Conservation (phyloP, 306 rosid species). For the Begonia masoniana region DNA sequence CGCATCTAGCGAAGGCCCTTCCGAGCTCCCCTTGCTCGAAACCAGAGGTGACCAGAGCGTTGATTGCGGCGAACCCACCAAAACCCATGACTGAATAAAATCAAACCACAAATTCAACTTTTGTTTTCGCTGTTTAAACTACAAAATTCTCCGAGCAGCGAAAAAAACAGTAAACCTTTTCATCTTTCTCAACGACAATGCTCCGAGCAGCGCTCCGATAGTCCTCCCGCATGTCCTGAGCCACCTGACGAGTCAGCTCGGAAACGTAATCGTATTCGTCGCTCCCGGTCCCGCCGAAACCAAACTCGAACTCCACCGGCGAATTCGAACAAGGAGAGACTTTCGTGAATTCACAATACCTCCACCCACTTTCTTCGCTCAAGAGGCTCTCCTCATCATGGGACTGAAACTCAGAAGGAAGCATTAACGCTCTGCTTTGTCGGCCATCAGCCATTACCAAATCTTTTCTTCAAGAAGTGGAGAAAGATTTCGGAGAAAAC, state of each 20-base stretch:
- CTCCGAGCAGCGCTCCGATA: slow-evolving; percentile 6
- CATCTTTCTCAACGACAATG: slow-evolving; percentile 12
- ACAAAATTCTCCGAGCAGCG: neutral
- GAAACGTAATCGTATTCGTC: slow-evolving; percentile 27
- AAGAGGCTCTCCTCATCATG: slow-evolving; percentile 3
- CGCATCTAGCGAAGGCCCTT: slow-evolving; percentile 28
- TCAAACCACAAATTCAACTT: neutral
- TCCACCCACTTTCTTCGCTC: neutral
- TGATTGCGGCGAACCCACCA: slow-evolving; percentile 20
- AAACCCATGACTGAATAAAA: slow-evolving; percentile 28
- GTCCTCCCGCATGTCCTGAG: slow-evolving; percentile 23
- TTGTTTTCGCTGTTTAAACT: too few relatives aligned
- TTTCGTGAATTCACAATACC: neutral
- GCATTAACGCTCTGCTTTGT: slow-evolving; percentile 9
- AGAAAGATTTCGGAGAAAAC: too few relatives aligned
- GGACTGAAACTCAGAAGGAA: slow-evolving; percentile 11
- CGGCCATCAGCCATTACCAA: slow-evolving; percentile 26
- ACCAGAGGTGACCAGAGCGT: slow-evolving; percentile 29
- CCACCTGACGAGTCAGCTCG: slow-evolving; percentile 40
- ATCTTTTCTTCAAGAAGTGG: neutral
- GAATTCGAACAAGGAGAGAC: neutral
- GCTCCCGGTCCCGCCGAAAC: neutral
- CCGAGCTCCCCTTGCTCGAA: slow-evolving; percentile 30
- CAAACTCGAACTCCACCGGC: slow-evolving; percentile 4
- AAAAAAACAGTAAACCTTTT: slow-evolving; percentile 20